Evolutionary conservation across 202 grass and related monocot genomes (phyloP).

Genomic region (Musa balbisiana): DNA sequence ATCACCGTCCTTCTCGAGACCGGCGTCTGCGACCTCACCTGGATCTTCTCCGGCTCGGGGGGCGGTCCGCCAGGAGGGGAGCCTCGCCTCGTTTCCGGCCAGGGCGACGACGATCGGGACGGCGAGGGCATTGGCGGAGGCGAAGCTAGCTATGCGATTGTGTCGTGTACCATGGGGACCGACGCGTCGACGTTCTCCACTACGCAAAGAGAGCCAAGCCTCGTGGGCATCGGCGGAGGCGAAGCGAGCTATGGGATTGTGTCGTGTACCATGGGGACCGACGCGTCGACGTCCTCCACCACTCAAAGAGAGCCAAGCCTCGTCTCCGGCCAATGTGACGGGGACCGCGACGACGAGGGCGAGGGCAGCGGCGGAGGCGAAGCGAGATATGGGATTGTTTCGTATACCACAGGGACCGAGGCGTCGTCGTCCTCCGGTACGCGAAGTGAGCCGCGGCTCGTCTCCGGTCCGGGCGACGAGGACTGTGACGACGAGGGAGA

Average conservation of each 20-base stretch:
- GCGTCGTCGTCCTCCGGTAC: constrained; percentile 39
- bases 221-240: not conserved
- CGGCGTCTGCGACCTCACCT: not conserved
- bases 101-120: no score
- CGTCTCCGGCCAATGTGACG: no score
- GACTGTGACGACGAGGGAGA: not conserved
- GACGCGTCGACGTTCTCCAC: no score
- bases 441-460: constrained; percentile 22
- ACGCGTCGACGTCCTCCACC: no score
- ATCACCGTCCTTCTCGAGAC: constrained; percentile 2
- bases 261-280: not conserved
- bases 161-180: no score
- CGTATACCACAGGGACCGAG: no score
- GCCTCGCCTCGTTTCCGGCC: not conserved
- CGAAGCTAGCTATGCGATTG: no score
- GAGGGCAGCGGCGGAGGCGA: not conserved
- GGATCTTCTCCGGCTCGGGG: not conserved
- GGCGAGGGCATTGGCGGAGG: no score
- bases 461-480: not conserved
- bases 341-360: not conserved
- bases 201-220: no score
- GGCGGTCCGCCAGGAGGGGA: not conserved
- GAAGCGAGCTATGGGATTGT: not conserved
- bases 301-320: no score
- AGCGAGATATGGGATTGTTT: no score